These are phyloP conservation scores for Gymnopus androsaceus DNA, from an alignment of 1,284 basidiomycete species.

Conservation along the genomic window DNA sequence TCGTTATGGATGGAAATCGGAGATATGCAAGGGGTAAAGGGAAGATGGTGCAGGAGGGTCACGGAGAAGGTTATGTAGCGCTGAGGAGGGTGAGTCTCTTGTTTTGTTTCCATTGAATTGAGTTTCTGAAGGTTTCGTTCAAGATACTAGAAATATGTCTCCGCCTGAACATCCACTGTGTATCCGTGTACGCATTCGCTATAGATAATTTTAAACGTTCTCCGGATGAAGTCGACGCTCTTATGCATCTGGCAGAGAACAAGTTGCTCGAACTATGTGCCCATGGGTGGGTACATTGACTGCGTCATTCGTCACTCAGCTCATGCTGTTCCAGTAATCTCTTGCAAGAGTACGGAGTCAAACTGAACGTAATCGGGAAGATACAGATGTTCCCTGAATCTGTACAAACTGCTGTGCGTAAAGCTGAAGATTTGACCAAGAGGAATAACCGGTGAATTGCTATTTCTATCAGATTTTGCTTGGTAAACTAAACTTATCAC, in stretches of 20 bases:
- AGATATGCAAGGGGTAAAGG: slow-evolving; percentile 81
- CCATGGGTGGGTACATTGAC: slow-evolving; percentile 73
- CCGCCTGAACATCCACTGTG: slow-evolving; percentile 73
- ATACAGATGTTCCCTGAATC: slow-evolving; percentile 75
- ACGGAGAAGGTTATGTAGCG: slow-evolving; percentile 84
- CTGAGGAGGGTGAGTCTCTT: slow-evolving; percentile 67
- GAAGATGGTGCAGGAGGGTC: slow-evolving; percentile 73
- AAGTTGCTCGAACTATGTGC: slow-evolving; percentile 81
- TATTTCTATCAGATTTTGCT: not conserved
- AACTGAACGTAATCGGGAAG: slow-evolving; percentile 83
- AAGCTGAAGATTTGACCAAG: slow-evolving; percentile 81
- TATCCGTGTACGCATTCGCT: slow-evolving; percentile 94
- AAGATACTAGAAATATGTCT: slow-evolving; percentile 86
- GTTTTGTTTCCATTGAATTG: not conserved
- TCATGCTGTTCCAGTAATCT: slow-evolving; percentile 55
- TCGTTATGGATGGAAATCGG: slow-evolving; percentile 98
- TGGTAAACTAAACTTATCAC: slow-evolving; percentile 3
- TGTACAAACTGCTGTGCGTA: slow-evolving; percentile 71
- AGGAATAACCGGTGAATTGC: slow-evolving; percentile 71
- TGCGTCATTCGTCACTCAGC: not conserved
- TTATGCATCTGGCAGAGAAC: slow-evolving; percentile 87
- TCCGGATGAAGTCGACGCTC: slow-evolving; percentile 80
- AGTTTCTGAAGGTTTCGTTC: not conserved
- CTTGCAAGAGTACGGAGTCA: slow-evolving; percentile 79
- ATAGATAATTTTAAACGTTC: slow-evolving; percentile 98